These are phyloP conservation scores for Rosa rugosa DNA, from an alignment of 306 rosid species.

Conservation along the genomic window DNA sequence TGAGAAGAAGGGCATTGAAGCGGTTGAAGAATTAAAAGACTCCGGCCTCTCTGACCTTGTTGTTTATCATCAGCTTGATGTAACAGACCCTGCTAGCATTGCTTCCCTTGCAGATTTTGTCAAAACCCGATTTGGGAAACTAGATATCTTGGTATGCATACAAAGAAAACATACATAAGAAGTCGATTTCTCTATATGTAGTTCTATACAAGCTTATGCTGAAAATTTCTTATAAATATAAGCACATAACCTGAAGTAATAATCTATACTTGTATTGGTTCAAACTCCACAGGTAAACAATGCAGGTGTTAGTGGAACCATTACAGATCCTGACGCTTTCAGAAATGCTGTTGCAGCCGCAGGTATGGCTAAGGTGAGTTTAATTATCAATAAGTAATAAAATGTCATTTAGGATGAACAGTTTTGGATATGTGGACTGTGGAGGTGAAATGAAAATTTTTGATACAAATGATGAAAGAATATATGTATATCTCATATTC, in stretches of 20 bases:
- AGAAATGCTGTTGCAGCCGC: constrained; percentile 5
- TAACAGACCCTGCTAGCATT: constrained; percentile 22
- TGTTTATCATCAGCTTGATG: constrained; percentile 36
- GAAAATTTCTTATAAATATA: neutral
- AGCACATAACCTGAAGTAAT: neutral
- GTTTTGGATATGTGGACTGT: neutral
- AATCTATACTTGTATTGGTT: neutral
- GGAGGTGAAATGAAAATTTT: neutral
- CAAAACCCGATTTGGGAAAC: constrained; percentile 26
- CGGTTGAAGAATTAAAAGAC: no score
- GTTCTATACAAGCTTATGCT: neutral
- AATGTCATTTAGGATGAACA: neutral
- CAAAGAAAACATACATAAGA: neutral
- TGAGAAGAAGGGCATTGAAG: no score
- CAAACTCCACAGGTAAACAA: constrained; percentile 4
- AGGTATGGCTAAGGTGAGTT: neutral
- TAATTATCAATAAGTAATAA: neutral
- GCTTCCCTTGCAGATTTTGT: constrained; percentile 23
- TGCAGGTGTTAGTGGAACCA: neutral
- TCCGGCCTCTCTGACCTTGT: neutral
- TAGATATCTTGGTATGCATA: constrained; percentile 38
- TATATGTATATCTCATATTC: neutral
- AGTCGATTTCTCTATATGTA: neutral
- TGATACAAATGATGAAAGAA: neutral
- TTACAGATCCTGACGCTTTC: neutral